Base-by-base conservation (phyloP, 768 basidiomycete genomes). In the Clavaria fumosa region DNA sequence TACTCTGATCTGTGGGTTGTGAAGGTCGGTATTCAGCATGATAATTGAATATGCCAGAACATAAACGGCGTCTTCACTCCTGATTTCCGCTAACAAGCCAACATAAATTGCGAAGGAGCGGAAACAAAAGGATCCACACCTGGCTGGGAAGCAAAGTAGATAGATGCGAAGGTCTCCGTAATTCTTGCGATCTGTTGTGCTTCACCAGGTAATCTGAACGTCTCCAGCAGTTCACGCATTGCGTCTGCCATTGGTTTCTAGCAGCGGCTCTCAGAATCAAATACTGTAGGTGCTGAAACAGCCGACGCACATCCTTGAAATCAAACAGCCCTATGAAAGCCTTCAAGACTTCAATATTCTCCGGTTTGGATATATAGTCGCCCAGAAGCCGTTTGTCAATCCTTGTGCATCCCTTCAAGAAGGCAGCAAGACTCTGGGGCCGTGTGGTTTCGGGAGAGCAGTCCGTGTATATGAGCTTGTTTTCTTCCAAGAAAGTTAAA, bases 11-110 rank as follows among this genome's bases (percentile, higher is more conserved):
- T 95, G 89, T 9, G 91, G 90, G 52, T 85, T 96, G 53, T 96
- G 91, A 22, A 76, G 73, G 60, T 99, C 95, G 5, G 95, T 99
- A 58, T 99, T 99, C 35, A 99, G 71, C 89, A 99, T 72, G 55
- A 99, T 96, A 43, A 99, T 78, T 0, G 95, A 96, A 55, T 78
- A 99, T 1, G 93, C 75, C 18, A 99, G 60, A 5, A 99, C 83
- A 56, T 95, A 91, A 14, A 86, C 84, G 4, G 93, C 85, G 53
- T 97, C 95, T 58, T 88, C 76, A 39, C 65, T 78, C 52, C 81
- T 85, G 45, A 97, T 78, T 54, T 91, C 91, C 41, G 72, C 89
- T 90, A 43, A 19, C 34, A 26, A 46, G 38, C 27, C 33, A 41
- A 39, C 19, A 35, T 18, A 17, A 9, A 36, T 38, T 22, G 19